phyloP scores from a whole-genome alignment of 345 rosid genomes.

The Citrus trifoliata region DNA sequence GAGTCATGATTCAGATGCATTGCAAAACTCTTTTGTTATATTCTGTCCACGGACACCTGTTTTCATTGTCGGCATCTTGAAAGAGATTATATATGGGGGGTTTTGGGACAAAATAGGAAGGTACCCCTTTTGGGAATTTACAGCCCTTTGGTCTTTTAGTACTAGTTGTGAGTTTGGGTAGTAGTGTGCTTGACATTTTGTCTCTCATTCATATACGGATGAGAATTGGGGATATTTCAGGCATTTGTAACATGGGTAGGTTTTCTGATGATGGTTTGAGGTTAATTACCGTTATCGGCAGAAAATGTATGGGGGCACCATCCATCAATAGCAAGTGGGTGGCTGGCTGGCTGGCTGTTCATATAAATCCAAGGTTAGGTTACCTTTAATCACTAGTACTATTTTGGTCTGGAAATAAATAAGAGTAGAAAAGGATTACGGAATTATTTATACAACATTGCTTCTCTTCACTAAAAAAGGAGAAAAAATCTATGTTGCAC shows the following conservation, averaged over 20 bases:
- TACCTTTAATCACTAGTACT: no score
- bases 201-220: not conserved
- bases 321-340: no score
- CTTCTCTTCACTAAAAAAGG: no score
- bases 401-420: no score
- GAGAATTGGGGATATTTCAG: not conserved
- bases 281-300: no score
- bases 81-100: not conserved
- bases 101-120: not conserved
- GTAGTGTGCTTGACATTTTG: not conserved
- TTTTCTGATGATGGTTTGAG: not conserved
- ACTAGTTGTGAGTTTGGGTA: not conserved
- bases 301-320: no score
- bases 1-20: not conserved
- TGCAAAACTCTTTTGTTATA: not conserved
- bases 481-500: no score
- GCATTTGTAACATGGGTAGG: not conserved
- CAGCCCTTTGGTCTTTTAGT: not conserved
- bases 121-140: not conserved
- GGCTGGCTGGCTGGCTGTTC: no score
- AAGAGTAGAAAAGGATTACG: no score
- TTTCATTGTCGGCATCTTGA: not conserved
- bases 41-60: not conserved
- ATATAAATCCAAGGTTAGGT: no score
- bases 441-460: no score